Evolutionary conservation across 768 basidiomycete genomes (phyloP).

Genomic region (Pleurotus ostreatus): DNA sequence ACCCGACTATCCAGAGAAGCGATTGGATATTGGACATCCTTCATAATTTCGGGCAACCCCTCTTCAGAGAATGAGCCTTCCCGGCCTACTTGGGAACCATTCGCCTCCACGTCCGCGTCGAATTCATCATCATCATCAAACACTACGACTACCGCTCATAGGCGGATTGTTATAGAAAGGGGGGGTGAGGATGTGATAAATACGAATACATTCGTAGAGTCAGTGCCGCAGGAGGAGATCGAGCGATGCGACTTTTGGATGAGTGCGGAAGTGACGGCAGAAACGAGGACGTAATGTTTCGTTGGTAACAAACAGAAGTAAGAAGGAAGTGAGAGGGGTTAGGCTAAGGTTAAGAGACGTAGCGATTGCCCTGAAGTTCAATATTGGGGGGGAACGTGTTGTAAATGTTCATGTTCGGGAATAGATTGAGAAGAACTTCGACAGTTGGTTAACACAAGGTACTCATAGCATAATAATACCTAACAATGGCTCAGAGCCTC

Average conservation of each 20-base stretch:
- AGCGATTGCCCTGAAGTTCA: too few species aligned
- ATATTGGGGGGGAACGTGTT: too few species aligned
- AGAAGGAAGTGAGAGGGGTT: too few species aligned
- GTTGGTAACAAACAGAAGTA: too few species aligned
- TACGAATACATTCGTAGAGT: slow-evolving; percentile 26
- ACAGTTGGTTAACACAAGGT: too few species aligned
- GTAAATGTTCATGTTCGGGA: too few species aligned
- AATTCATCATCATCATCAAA: too few species aligned
- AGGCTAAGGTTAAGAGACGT: too few species aligned
- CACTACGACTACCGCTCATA: slow-evolving; percentile 9
- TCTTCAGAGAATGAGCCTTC: slow-evolving; percentile 16
- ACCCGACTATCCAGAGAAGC: slow-evolving; percentile 30
- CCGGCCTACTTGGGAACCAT: slow-evolving; percentile 23
- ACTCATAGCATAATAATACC: too few species aligned
- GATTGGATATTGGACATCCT: slow-evolving; percentile 42
- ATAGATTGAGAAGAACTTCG: too few species aligned
- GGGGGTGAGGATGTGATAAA: slow-evolving; percentile 14
- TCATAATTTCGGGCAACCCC: slow-evolving; percentile 27
- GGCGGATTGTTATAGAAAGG: slow-evolving; percentile 21
- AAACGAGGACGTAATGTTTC: slow-evolving; percentile 8
- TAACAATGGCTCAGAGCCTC: too few species aligned
- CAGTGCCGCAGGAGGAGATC: slow-evolving; percentile 24
- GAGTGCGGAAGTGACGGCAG: slow-evolving; percentile 27
- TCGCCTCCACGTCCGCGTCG: slow-evolving; percentile 6
- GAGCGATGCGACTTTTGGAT: slow-evolving; percentile 39